A percentile compares a stretch with the other conserved stretches of the same genome.
Evolutionary conservation across 2,329 filamentous ascomycete genomes (phyloP).

Genomic region (Talaromyces pinophilus): DNA sequence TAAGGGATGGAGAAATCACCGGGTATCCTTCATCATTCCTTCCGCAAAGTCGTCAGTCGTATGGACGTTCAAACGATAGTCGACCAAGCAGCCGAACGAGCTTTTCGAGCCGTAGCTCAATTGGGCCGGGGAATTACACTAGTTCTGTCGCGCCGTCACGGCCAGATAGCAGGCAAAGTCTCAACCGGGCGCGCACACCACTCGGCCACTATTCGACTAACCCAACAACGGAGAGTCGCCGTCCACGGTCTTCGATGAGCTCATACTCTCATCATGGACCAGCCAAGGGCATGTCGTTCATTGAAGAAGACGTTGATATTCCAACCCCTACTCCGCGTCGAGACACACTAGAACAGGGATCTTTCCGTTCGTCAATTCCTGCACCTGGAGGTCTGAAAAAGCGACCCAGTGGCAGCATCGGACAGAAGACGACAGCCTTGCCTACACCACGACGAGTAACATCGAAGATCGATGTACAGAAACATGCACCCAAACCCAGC

Average conservation of each 20-base stretch:
- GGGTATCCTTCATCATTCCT: slow-evolving; percentile 34
- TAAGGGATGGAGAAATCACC: slow-evolving; percentile 38
- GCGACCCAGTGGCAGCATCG: slow-evolving; percentile 51
- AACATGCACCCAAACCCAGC: slow-evolving; percentile 52
- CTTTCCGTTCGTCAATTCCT: slow-evolving; percentile 51
- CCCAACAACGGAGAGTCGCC: slow-evolving; percentile 52
- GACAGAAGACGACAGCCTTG: slow-evolving; percentile 35
- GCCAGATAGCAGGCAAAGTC: slow-evolving; percentile 66
- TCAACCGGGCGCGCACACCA: slow-evolving; percentile 63
- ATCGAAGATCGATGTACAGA: slow-evolving; percentile 35
- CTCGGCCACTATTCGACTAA: slow-evolving; percentile 57
- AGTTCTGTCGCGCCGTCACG: slow-evolving; percentile 50
- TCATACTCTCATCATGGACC: slow-evolving; percentile 58
- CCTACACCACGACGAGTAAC: slow-evolving; percentile 45
- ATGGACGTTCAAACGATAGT: slow-evolving; percentile 54
- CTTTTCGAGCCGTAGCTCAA: slow-evolving; percentile 49
- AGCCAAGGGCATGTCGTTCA: slow-evolving; percentile 59
- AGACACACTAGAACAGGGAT: slow-evolving; percentile 45
- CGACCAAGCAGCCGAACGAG: slow-evolving; percentile 75
- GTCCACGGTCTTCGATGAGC: slow-evolving; percentile 71
- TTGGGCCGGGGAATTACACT: slow-evolving; percentile 43
- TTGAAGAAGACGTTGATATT: slow-evolving; percentile 49
- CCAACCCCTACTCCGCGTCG: slow-evolving; percentile 34
- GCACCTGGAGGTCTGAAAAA: slow-evolving; percentile 52
- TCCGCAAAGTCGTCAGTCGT: slow-evolving; percentile 49